Conservation (phyloP, 768 basidiomycete species). For the Xerocomellus amylosporus region DNA sequence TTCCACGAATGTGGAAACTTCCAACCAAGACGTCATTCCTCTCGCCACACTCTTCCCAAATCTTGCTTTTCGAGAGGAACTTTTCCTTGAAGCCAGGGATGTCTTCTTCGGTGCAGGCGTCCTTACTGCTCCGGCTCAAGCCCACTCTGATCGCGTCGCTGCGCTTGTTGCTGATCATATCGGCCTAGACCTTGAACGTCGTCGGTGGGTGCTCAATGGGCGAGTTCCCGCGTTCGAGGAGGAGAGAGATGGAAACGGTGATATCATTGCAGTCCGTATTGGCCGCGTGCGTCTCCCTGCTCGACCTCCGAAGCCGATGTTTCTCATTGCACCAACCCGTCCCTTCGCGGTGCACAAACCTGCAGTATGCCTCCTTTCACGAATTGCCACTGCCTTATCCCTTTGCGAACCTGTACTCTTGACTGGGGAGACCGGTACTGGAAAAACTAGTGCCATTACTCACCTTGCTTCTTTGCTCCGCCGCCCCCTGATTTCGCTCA, state of each 20-base stretch:
- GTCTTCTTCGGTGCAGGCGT: slow-evolving; percentile 81
- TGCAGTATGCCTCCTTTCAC: slow-evolving; percentile 73
- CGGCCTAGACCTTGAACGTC: slow-evolving; percentile 65
- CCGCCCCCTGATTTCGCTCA: slow-evolving; percentile 80
- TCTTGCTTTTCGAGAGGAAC: slow-evolving; percentile 76
- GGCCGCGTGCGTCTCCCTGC: slow-evolving; percentile 63
- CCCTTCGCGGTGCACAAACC: slow-evolving; percentile 91
- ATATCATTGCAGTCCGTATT: slow-evolving; percentile 51
- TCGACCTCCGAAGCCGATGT: slow-evolving; percentile 35
- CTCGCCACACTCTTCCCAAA: slow-evolving; percentile 60
- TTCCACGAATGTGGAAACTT: slow-evolving; percentile 39
- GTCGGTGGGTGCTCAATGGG: slow-evolving; percentile 64
- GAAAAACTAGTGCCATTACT: slow-evolving; percentile 91
- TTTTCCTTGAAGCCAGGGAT: slow-evolving; percentile 85
- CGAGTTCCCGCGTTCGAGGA: slow-evolving; percentile 65
- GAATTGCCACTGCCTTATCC: slow-evolving; percentile 71
- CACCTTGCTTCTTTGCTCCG: slow-evolving; percentile 79
- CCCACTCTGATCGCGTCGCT: slow-evolving; percentile 50
- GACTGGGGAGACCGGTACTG: slow-evolving; percentile 98
- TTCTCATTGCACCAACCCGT: slow-evolving; percentile 36
- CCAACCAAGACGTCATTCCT: slow-evolving; percentile 25
- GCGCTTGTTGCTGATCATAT: slow-evolving; percentile 57
- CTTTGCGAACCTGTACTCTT: slow-evolving; percentile 82
- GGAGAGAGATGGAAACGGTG: slow-evolving; percentile 66
- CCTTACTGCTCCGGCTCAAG: slow-evolving; percentile 49